These are phyloP conservation scores for Tricholoma sp. DNA, from an alignment of 768 basidiomycete species.

Conservation along the genomic window DNA sequence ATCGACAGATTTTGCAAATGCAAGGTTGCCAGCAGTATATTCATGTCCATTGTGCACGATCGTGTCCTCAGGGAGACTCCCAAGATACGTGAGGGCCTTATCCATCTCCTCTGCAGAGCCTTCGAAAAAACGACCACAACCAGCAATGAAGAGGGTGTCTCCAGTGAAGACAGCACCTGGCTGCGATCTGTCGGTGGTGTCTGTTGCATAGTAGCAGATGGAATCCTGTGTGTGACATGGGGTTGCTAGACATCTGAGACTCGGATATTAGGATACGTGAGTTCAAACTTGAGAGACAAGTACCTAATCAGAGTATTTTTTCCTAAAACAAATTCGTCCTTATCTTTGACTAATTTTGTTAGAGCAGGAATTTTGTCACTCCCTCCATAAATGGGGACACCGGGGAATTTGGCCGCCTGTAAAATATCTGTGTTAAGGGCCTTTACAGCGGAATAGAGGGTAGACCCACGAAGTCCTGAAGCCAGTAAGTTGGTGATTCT, in stretches of 20 bases:
- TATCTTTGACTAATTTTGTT: constrained; percentile 74
- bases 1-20: constrained; percentile 66
- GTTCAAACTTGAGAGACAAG: background rate
- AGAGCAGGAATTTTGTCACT: constrained; percentile 63
- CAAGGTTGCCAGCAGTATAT: constrained; percentile 72
- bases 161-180: constrained; percentile 89
- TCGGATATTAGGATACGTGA: constrained; percentile 7
- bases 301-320: constrained; percentile 58
- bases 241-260: constrained; percentile 69
- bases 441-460: background rate
- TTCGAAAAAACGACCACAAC: constrained; percentile 95
- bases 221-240: constrained; percentile 97
- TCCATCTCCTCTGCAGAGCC: constrained; percentile 80
- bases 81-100: constrained; percentile 64
- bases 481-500: background rate
- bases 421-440: constrained; percentile 3
- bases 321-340: constrained; percentile 74
- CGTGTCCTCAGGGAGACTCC: constrained; percentile 72
- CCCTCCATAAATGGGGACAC: constrained; percentile 73
- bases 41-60: constrained; percentile 89
- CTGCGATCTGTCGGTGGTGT: constrained; percentile 38
- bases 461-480: constrained; percentile 47
- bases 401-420: constrained; percentile 39
- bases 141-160: constrained; percentile 85
- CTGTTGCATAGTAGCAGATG: constrained; percentile 82